Base-by-base conservation (phyloP, 805 yeast species). In the Candida ficus region DNA sequence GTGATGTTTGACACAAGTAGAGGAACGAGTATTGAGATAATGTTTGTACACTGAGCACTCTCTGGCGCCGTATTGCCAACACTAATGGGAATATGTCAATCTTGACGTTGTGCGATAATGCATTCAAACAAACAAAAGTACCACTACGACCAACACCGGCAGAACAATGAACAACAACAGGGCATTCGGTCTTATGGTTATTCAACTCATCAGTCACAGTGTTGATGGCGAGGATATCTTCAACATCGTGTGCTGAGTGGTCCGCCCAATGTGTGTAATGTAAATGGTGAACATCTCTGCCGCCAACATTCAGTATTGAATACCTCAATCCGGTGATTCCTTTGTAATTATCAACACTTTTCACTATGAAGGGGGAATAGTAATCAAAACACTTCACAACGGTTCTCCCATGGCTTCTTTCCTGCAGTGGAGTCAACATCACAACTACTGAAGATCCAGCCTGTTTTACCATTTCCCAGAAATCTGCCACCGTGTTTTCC, bases 91-190 rank as follows among this genome's bases (percentile, higher is more conserved):
- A 9, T 8, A 28, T 16, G 11, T 28, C 17, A 7, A 8, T 19
- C 14, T 10, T 14, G 17, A 9, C 11, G 19, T 28, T n/a, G 11
- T 16, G 5, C 5, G 16, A 2, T 3, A 33, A n/a, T 11, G 12
- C 71, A 53, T 86, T 93, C 29, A 83, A 61, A 0, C 88, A 75
- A 37, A 87, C 76, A 52, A 79, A 84, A 0, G 95, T 88, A 1
- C 99, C 98, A 0, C 98, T 86, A 43, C 99, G 70, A 7, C 99
- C 99, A 52, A 95, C 90, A 1, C 99, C 99, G 0, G 99, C 98
- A 4, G 96, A 87, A 55, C 99, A 91, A 60, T 93, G 98, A 10
- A 82, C 83, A 37, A 87, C 57, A 5, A 80, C 63, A 13, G 91
- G 89, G 3, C 23, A 37, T 0, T 29, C 33, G 10, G 10, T 4